These are phyloP conservation scores for Neocatenulostroma microsporum DNA, from an alignment of 2,329 filamentous ascomycete species.

Conservation along the genomic window DNA sequence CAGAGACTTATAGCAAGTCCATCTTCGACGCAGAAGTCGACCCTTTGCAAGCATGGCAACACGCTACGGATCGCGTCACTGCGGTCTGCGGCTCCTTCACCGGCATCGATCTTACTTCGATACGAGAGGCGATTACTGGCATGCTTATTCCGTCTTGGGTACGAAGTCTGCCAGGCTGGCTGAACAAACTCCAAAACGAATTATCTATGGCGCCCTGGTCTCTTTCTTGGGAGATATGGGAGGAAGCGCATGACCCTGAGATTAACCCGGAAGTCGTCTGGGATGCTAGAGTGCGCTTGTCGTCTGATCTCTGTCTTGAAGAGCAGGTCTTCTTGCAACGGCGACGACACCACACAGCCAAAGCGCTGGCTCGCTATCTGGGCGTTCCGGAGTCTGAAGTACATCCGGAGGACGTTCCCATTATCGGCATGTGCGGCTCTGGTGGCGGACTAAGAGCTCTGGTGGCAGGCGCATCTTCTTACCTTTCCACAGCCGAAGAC, in stretches of 20 bases:
- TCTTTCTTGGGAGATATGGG: slow-evolving; percentile 87
- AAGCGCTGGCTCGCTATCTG: slow-evolving; percentile 75
- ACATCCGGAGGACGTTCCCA: slow-evolving; percentile 86
- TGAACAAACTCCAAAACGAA: slow-evolving; percentile 78
- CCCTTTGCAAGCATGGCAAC: slow-evolving; percentile 21
- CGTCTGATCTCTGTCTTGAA: slow-evolving; percentile 70
- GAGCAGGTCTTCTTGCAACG: slow-evolving; percentile 67
- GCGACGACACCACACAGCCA: slow-evolving; percentile 59
- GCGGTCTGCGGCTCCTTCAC: slow-evolving; percentile 22
- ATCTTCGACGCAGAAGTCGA: slow-evolving; percentile 4
- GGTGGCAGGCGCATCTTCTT: slow-evolving; percentile 81
- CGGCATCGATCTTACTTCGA: slow-evolving; percentile 20
- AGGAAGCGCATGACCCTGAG: slow-evolving; percentile 74
- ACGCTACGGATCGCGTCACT: slow-evolving; percentile 20
- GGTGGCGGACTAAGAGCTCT: slow-evolving; percentile 85
- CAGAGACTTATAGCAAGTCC: slow-evolving; percentile 1
- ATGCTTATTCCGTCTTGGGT: slow-evolving; percentile 75
- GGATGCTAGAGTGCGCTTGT: slow-evolving; percentile 74
- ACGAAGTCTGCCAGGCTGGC: slow-evolving; percentile 62
- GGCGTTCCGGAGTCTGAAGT: slow-evolving; percentile 69
- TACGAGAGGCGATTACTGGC: slow-evolving; percentile 24
- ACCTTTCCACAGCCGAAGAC: slow-evolving; percentile 73
- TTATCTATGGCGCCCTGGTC: slow-evolving; percentile 81
- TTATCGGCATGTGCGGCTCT: slow-evolving; percentile 89
- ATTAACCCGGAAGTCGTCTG: slow-evolving; percentile 81